These are phyloP conservation scores for Encephalitozoon romaleae DNA, from an alignment of 371 early-diverging fungal genomes.

Conservation along the genomic window DNA sequence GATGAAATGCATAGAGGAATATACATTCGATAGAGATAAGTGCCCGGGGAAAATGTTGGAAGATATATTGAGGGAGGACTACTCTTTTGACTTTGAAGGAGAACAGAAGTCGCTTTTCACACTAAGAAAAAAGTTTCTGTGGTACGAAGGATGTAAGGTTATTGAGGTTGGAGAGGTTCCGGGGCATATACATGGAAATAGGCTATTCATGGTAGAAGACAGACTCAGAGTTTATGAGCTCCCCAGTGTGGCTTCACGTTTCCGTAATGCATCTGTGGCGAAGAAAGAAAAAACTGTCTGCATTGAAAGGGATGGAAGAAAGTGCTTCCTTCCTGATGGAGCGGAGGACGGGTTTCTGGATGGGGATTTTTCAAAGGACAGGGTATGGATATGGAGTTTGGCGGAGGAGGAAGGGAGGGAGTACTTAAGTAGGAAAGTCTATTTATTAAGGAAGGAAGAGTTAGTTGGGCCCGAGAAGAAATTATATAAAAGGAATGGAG, in stretches of 20 bases:
- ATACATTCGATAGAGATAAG: background rate
- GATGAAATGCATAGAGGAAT: background rate
- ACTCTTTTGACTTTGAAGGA: background rate
- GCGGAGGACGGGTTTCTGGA: background rate
- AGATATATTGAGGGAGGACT: background rate
- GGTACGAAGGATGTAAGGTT: background rate
- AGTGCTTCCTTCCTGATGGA: background rate
- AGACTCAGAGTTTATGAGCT: background rate
- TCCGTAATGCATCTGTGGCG: background rate
- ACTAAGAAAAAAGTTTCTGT: background rate
- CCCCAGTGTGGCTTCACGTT: background rate
- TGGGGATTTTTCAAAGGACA: background rate
- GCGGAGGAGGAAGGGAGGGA: background rate
- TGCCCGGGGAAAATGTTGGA: background rate
- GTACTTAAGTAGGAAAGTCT: background rate
- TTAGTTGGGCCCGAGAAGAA: background rate
- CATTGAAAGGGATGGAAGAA: background rate
- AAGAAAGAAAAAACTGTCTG: background rate
- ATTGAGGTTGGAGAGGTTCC: background rate
- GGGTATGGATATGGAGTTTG: background rate
- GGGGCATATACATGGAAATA: background rate
- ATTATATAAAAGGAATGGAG: background rate
- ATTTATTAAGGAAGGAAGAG: background rate
- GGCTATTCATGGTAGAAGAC: background rate
- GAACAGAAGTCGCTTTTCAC: background rate